These are phyloP conservation scores for Diaporthe capsici DNA, from an alignment of 2,329 filamentous ascomycete species.

Conservation along the genomic window DNA sequence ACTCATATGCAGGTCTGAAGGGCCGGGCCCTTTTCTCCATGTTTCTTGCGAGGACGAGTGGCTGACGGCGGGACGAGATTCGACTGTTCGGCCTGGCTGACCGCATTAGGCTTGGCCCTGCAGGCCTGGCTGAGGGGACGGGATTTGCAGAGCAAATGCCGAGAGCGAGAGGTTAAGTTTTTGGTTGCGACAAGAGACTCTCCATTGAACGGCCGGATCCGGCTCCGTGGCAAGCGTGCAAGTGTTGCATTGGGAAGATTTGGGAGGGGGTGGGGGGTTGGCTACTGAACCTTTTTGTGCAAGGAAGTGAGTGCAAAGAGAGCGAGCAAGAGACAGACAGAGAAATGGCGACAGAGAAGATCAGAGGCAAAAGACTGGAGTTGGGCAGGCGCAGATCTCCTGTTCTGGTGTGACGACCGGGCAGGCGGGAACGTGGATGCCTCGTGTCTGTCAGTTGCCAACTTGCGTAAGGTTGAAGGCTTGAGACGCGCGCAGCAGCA, in stretches of 20 bases:
- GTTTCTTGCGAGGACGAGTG: background rate
- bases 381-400: constrained; percentile 11
- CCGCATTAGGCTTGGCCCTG: constrained; percentile 25
- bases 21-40: background rate
- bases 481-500: background rate
- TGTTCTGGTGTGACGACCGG: background rate
- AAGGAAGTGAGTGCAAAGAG: background rate
- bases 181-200: constrained; percentile 1
- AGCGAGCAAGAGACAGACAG: background rate
- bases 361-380: background rate
- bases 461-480: constrained; percentile 24
- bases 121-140: constrained; percentile 7
- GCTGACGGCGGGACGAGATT: constrained; percentile 13
- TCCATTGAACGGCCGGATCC: constrained; percentile 17
- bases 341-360: background rate
- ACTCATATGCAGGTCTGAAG: constrained; percentile 9
- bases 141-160: constrained; percentile 31
- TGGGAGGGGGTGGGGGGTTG: background rate
- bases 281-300: background rate
- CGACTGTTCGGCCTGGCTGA: constrained; percentile 11
- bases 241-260: background rate
- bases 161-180: background rate
- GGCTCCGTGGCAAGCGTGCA: constrained; percentile 12
- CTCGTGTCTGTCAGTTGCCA: constrained; percentile 36
- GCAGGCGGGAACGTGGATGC: constrained; percentile 24